Conservation (phyloP, 257 asterid species). For the Coffea canephora region DNA sequence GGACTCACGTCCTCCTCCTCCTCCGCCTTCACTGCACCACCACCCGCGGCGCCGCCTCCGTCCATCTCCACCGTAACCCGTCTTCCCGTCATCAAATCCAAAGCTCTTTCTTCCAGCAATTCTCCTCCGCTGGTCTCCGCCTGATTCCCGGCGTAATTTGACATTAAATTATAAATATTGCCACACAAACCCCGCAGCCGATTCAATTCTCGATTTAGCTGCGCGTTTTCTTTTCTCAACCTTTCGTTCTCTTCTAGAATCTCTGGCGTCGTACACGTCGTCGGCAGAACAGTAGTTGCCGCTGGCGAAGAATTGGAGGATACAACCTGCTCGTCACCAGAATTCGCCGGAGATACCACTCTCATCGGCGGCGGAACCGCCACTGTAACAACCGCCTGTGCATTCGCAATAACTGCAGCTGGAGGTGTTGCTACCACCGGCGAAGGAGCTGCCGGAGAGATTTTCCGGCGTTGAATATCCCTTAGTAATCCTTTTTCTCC, state of each 20-base stretch:
- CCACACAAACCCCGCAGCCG: conserved; percentile 52
- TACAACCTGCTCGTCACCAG: conserved; percentile 74
- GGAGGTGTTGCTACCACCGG: conserved; percentile 12
- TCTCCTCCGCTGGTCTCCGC: conserved; percentile 19
- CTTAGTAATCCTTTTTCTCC: conserved; percentile 60
- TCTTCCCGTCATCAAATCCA: conserved; percentile 21
- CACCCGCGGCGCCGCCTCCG: conserved; percentile 16
- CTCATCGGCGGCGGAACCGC: conserved; percentile 27
- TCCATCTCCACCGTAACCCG: conserved; percentile 23
- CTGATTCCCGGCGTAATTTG: conserved; percentile 37
- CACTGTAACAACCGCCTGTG: conserved; percentile 24
- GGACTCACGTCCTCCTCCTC: conserved; percentile 31
- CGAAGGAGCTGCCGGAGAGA: conserved; percentile 34
- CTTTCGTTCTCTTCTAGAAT: conserved; percentile 64
- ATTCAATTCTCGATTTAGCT: conserved; percentile 45
- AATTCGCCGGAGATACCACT: conserved; percentile 53
- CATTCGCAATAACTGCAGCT: background rate
- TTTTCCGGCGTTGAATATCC: conserved; percentile 79
- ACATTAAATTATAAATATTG: conserved; percentile 55
- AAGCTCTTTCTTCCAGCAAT: conserved; percentile 31
- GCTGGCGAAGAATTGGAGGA: conserved; percentile 78
- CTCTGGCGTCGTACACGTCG: conserved; percentile 39
- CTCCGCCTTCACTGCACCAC: conserved; percentile 14
- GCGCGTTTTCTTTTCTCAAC: conserved; percentile 64
- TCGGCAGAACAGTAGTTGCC: conserved; percentile 25